These are phyloP conservation scores for Lycium barbarum DNA, from an alignment of 257 asterid genomes.

Conservation along the genomic window DNA sequence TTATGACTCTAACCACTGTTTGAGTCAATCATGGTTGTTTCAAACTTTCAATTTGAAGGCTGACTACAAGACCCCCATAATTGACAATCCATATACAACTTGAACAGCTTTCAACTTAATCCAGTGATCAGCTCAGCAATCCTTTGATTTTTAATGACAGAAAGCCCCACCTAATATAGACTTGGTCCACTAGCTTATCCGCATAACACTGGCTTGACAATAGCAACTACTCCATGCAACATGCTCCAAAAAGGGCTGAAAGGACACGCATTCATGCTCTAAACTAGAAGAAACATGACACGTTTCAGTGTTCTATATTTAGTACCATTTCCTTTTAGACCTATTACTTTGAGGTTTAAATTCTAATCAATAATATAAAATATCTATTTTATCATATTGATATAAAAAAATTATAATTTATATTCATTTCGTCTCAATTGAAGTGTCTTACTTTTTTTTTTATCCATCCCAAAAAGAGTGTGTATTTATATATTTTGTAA, in stretches of 20 bases:
- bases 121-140: neutral
- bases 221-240: no score
- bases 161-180: neutral
- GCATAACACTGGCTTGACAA: neutral
- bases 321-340: neutral
- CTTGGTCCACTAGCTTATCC: conserved; percentile 11
- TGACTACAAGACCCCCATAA: no score
- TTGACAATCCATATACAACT: neutral
- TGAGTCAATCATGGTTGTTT: neutral
- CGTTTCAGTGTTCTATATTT: neutral
- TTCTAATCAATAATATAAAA: no score
- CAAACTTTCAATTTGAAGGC: no score
- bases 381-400: no score
- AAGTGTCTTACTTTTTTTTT: no score
- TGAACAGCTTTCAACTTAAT: neutral
- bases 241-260: neutral
- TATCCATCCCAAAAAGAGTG: no score
- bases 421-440: no score
- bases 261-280: neutral
- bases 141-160: no score
- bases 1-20: neutral
- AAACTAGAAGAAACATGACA: conserved; percentile 11
- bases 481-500: no score
- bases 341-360: no score
- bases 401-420: no score